phyloP scores from a whole-genome alignment of 257 asterid genomes.

The Eustoma russellianum region DNA sequence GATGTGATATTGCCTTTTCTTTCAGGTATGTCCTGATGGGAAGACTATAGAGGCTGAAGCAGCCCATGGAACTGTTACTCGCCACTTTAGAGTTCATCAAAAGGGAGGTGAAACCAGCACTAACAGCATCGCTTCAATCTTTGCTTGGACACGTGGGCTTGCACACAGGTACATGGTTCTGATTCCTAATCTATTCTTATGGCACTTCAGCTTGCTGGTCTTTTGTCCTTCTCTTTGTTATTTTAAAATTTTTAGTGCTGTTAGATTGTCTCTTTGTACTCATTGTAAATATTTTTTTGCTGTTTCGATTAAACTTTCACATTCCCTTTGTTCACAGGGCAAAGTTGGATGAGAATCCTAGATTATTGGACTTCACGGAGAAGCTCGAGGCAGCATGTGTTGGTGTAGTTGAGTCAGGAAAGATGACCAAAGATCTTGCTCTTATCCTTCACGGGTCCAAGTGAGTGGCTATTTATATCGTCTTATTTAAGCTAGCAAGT shows the following conservation, averaged over 20 bases:
- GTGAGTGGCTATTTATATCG: slow-evolving; percentile 29
- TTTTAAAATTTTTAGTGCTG: too few relatives aligned
- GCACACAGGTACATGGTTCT: slow-evolving; percentile 65
- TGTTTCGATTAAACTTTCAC: neutral
- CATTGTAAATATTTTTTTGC: neutral
- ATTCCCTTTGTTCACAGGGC: slow-evolving; percentile 46
- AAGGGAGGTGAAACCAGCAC: slow-evolving; percentile 99
- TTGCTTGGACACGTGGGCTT: slow-evolving; percentile 99
- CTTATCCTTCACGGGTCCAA: slow-evolving; percentile 87
- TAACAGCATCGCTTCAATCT: slow-evolving; percentile 95
- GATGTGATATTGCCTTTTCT: slow-evolving; percentile 12
- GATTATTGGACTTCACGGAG: slow-evolving; percentile 78
- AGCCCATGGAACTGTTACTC: slow-evolving; percentile 98
- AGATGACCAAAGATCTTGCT: slow-evolving; percentile 99
- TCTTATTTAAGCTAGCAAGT: neutral
- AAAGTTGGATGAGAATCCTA: slow-evolving; percentile 72
- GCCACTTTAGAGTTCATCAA: slow-evolving; percentile 95
- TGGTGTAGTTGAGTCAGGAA: slow-evolving; percentile 84
- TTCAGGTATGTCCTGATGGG: slow-evolving; percentile 96
- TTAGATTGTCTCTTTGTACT: neutral
- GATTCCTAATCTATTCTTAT: neutral
- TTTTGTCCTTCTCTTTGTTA: neutral
- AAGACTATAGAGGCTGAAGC: slow-evolving; percentile 99
- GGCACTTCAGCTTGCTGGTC: neutral
- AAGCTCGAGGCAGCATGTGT: slow-evolving; percentile 89